Base-by-base conservation (phyloP, 2,329 filamentous ascomycete species). In the Nigrospora sphaerica region DNA sequence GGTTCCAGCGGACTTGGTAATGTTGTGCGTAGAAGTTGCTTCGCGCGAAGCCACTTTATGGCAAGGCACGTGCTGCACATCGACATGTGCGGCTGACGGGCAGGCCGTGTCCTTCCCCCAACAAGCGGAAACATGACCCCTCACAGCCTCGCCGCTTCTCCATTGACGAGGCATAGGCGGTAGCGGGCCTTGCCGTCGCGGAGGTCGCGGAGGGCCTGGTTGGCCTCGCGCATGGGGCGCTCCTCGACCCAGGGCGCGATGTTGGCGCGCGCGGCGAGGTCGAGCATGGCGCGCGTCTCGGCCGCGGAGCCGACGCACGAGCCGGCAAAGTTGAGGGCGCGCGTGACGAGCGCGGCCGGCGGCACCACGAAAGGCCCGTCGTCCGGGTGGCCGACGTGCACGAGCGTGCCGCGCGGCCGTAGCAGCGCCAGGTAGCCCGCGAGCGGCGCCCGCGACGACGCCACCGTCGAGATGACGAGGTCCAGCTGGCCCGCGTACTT, bases 371-470 rank as follows among this genome's bases (percentile, higher is more conserved):
- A 50, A 16, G 36, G 36, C 17, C 53, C 54, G 35, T 73, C 70
- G 55, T 85, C 81, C 0, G 81, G 81, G 2, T 75, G 75, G 14
- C 82, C 81, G 42, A 86, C 71, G 60, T 84, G 80, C 42, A 85
- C 74, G 57, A 84, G 79, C 14, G 70, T 70, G 12, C 82, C 81
- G 45, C 78, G 70, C n/a, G 70, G 64, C 49, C 74, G 70, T 28
- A 86, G 67, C 11, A 86, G 64, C 17, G 68, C 60, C 49, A 86
- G 65, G 62, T 85, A 86, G 42, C 73, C 62, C 44, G 64, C 61
- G 14, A 83, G 59, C 1, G 81, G 81, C 75, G 85, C 80, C 41
- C 54, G 32, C 28, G 19, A 39, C 1, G 49, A 53, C 3, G 71
- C 73, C 18, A 79, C 73, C 1, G 77, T 80, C 46, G 63, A 74